Evolutionary conservation across 768 basidiomycete genomes (phyloP), one percentile per base, ranked within the genome.

Genomic region (Xanthoconium stramineum): DNA sequence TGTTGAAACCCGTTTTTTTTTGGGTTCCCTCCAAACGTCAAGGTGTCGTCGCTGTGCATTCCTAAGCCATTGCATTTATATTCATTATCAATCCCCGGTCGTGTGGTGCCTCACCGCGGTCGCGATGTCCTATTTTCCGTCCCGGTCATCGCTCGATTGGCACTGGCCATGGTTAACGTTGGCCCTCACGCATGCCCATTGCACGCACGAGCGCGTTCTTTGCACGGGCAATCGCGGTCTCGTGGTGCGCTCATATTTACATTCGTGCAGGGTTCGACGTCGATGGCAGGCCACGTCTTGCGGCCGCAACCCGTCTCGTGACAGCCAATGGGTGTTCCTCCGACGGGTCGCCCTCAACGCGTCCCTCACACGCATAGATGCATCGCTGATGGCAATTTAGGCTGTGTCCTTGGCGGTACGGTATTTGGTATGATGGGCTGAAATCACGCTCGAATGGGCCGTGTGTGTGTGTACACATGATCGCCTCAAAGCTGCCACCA

Each of bases 401-500:
- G 67, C 65, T 58, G 59, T 59, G 67, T 3, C 9, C 50, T 46
- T 52, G 46, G 51, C 39, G 46, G 55, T 44, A 38, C 29, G 43
- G 47, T 24, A 24, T 24, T 24, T 24, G 24, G 24, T 50, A 44
- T 55, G 56, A 52, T 55, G 47, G 47, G 24, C n/a, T 47, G 42
- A 52, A 4, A 59, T 56, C 52, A 50, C 47, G 29, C 37, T 54
- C 13, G 32, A 52, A 32, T 32, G 10, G 33, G 19, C 38, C 39
- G 53, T 43, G 53, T 43, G 43, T 37, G n/a, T 10, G 33, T 24
- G 47, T 48, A 58, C 50, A 56, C 39, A n/a, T 35, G 59, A 54
- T 58, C 43, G 19, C 47, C 53, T 50, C 37, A 36, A 36, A 58
- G 58, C 55, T 58, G 60, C 65, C 59, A 64, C 58, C 44, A 20